Evolutionary conservation across 768 basidiomycete species (phyloP), one percentile per base, ranked within the genome.

Genomic region (Lentinus brumalis): DNA sequence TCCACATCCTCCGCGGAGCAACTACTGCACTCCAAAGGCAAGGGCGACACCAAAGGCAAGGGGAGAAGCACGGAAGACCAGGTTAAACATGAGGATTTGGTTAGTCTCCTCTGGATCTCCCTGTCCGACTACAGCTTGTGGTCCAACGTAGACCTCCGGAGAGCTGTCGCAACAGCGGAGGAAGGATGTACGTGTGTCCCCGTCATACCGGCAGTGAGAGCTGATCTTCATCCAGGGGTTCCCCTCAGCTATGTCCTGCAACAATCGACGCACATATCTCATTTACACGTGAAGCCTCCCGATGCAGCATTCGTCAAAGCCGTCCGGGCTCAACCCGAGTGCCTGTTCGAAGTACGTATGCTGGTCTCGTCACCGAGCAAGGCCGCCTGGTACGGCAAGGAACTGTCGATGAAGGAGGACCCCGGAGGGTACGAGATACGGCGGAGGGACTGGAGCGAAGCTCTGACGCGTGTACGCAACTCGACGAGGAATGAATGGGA

Each of bases 101-200:
- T 79, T 3, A 70, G 72, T 10, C 75, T 91, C 38, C 64, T 87
- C 21, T 74, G 68, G 2, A 80, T 92, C 5, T 81, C 89, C 0
- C 74, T 94, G n/a, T 89, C 90, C 5, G 83, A 91, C 67, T 83
- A 91, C 71, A 78, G 81, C 8, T 69, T 92, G 9, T 93, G 89
- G 90, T 68, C 72, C 3, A 82, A 90, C 66, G 72, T 80, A 0
- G 84, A 86, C 72, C 59, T 72, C n/a, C 60, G 71, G 18, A 53
- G 78, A 53, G 78, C 74, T 32, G 73, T 87, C 14, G 83, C 84
- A 55, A 71, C 69, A 63, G 77, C 71, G 51, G 69, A 74, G 8
- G 74, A 80, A 42, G 80, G 81, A 61, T 89, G 87, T 87, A 75
- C 59, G 83, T 80, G 40, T 32, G 49, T 54, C 60, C 59, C 53